A percentile compares a stretch with the other conserved stretches of the same genome.
Evolutionary conservation across 169 alveolate genomes (phyloP).

Genomic region (Eimeria zaria): DNA sequence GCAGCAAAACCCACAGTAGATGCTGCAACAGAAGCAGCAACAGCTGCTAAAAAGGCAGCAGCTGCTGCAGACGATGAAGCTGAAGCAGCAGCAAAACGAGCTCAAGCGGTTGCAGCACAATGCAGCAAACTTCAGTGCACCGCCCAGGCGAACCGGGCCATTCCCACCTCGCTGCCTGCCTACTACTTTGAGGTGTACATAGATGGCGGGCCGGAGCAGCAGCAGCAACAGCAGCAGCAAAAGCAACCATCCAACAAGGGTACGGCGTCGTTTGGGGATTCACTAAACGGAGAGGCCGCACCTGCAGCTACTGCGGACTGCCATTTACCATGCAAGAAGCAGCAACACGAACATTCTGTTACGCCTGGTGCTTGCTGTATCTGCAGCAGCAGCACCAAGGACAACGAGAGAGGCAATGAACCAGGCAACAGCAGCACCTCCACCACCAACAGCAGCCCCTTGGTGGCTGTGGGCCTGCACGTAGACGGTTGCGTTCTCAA

Average conservation of each 20-base stretch:
- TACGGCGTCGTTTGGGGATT: not conserved
- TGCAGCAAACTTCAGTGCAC: constrained; percentile 22
- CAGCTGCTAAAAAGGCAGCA: constrained; percentile 21
- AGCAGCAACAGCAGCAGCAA: constrained; percentile 27
- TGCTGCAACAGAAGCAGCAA: constrained; percentile 10
- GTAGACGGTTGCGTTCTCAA: constrained; percentile 84
- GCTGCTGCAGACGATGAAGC: constrained; percentile 50
- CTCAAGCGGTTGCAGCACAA: not conserved
- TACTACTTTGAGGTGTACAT: constrained; percentile 86
- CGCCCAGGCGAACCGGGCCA: constrained; percentile 81
- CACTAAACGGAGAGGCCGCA: not conserved
- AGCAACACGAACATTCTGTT: not conserved
- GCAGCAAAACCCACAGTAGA: constrained; percentile 10
- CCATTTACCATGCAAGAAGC: not conserved
- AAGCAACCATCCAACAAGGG: constrained; percentile 22
- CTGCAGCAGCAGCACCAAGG: constrained; percentile 51
- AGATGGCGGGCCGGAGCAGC: constrained; percentile 9
- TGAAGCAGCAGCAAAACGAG: constrained; percentile 45
- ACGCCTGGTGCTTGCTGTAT: constrained; percentile 11
- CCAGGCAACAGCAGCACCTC: not conserved
- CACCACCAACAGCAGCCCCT: constrained; percentile 5
- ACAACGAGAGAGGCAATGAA: not conserved
- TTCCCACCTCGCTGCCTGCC: constrained; percentile 79
- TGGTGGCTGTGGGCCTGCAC: constrained; percentile 83
- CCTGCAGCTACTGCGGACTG: not conserved